Evolutionary conservation across 305 asterid species (phyloP).

Genomic region (Withania somnifera): DNA sequence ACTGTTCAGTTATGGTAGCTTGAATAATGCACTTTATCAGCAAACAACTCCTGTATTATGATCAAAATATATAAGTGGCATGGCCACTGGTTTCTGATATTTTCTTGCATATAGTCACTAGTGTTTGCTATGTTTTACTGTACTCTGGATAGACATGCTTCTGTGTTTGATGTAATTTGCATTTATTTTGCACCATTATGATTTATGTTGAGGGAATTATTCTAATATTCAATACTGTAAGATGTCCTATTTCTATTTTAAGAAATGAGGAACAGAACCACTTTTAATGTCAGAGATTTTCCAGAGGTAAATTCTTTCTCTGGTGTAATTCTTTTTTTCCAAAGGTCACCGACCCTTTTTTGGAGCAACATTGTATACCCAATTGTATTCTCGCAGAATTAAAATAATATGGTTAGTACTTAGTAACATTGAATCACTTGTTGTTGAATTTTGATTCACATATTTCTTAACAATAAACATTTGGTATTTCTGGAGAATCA

Average conservation of each 20-base stretch:
- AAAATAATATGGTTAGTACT: too few relatives aligned
- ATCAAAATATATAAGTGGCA: neutral
- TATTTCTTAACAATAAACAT: too few relatives aligned
- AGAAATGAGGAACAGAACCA: neutral
- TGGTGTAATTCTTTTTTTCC: too few relatives aligned
- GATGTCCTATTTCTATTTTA: neutral
- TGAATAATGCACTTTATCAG: slow-evolving; percentile 11
- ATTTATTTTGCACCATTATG: neutral
- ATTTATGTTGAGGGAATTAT: neutral
- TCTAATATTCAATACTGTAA: neutral
- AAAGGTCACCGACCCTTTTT: too few relatives aligned
- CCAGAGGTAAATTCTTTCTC: too few relatives aligned
- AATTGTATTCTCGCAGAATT: too few relatives aligned
- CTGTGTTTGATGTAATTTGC: neutral
- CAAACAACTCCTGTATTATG: neutral
- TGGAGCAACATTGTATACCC: too few relatives aligned
- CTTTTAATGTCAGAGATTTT: neutral
- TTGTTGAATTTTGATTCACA: too few relatives aligned
- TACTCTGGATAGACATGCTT: neutral
- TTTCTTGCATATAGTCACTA: neutral
- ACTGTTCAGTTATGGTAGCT: slow-evolving; percentile 68
- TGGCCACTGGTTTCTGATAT: neutral
- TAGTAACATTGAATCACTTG: too few relatives aligned
- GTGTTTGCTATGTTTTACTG: neutral
- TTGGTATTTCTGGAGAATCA: too few relatives aligned